Conservation (phyloP, 345 rosid genomes). For the Gossypium rotundifolium region DNA sequence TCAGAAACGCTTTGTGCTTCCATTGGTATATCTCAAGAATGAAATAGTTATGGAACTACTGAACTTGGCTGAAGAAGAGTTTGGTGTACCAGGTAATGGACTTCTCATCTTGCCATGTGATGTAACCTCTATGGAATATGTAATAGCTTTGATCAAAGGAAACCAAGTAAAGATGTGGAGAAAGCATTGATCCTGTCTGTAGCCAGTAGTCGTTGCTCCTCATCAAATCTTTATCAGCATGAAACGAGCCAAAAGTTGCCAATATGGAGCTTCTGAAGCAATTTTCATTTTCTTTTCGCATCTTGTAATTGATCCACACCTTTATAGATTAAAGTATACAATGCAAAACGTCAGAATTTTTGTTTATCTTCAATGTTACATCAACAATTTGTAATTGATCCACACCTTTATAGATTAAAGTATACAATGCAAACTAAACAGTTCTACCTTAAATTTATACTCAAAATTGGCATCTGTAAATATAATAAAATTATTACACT, state of each 20-base stretch:
- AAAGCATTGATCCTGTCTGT: slow-evolving; percentile 18
- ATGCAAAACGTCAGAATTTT: background rate
- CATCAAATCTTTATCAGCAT: background rate
- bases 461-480: too few relatives aligned
- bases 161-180: slow-evolving; percentile 8
- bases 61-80: background rate
- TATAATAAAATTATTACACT: too few relatives aligned
- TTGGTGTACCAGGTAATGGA: background rate
- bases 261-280: slow-evolving; percentile 12
- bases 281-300: background rate
- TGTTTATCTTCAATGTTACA: background rate
- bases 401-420: background rate
- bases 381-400: background rate
- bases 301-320: background rate
- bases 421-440: background rate
- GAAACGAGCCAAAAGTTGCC: background rate
- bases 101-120: background rate
- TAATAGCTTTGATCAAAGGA: slow-evolving; percentile 12
- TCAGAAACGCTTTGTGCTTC: background rate
- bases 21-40: background rate
- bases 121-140: slow-evolving; percentile 13
- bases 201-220: slow-evolving; percentile 1
- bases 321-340: background rate
- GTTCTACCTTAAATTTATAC: too few relatives aligned
- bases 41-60: background rate